Percentiles rank a stretch among this genome's conserved stretches.
Conservation (phyloP, 495 filamentous ascomycete genomes). For the Xylaria bambusicola region DNA sequence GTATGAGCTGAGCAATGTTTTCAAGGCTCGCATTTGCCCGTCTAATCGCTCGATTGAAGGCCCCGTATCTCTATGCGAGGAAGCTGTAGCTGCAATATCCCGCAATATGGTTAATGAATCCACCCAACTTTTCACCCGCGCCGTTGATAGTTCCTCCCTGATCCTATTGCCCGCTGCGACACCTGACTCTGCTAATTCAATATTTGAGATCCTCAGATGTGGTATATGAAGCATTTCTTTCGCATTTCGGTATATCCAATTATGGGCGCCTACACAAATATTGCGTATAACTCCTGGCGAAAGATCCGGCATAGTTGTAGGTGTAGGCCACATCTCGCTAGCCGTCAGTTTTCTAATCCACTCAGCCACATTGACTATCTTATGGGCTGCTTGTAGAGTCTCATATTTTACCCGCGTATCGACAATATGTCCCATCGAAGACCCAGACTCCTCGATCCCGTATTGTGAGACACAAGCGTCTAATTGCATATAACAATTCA, state of each 20-base stretch:
- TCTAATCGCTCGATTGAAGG: background rate
- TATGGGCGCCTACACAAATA: slow-evolving; percentile 5
- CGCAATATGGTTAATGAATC: slow-evolving; percentile 1
- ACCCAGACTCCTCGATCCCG: slow-evolving; percentile 5
- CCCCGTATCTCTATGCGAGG: slow-evolving; percentile 9
- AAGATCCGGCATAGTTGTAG: slow-evolving; percentile 2
- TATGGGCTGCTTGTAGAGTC: slow-evolving; percentile 9
- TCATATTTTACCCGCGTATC: slow-evolving; percentile 8
- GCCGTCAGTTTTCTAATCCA: background rate
- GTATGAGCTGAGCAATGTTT: too few relatives aligned
- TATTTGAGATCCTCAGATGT: too few relatives aligned
- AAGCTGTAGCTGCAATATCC: slow-evolving; percentile 2
- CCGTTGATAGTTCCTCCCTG: background rate
- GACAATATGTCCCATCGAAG: background rate
- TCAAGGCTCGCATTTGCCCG: background rate
- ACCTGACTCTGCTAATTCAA: too few relatives aligned
- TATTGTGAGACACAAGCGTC: slow-evolving; percentile 9
- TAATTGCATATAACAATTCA: slow-evolving; percentile 12
- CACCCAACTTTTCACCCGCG: slow-evolving; percentile 1
- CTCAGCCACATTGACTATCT: slow-evolving; percentile 9
- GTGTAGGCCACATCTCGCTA: background rate
- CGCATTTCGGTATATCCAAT: slow-evolving; percentile 3
- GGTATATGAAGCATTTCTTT: background rate
- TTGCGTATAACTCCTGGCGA: slow-evolving; percentile 10
- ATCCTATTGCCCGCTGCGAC: background rate